These are phyloP conservation scores for Leccinellum luteum DNA, from an alignment of 768 basidiomycete genomes.

Conservation along the genomic window DNA sequence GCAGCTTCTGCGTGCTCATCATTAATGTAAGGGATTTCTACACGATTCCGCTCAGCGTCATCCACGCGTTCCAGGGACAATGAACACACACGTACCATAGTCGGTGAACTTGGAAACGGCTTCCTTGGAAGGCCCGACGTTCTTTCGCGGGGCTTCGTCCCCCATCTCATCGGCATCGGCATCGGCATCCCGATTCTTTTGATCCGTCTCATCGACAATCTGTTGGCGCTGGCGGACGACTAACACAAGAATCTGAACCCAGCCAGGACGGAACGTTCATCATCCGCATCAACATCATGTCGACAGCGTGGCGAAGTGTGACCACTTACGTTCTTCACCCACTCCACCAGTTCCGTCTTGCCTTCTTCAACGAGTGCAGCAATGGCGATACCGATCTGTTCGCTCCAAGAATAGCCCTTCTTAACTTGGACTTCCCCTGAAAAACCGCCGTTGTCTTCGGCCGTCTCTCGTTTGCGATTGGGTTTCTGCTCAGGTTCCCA, in stretches of 20 bases:
- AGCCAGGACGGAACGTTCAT: conserved; percentile 7
- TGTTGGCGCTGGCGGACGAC: conserved; percentile 58
- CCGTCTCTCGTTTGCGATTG: conserved; percentile 29
- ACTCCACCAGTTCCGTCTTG: conserved; percentile 63
- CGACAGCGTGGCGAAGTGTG: conserved; percentile 16
- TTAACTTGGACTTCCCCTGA: conserved; percentile 76
- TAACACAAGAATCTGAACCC: conserved; percentile 53
- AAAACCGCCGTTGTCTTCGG: conserved; percentile 40
- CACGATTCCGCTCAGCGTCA: not conserved
- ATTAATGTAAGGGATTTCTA: conserved; percentile 74
- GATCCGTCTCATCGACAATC: conserved; percentile 62
- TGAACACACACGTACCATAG: conserved; percentile 54
- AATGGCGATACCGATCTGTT: conserved; percentile 86
- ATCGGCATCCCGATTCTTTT: conserved; percentile 37
- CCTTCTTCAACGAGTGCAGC: conserved; percentile 67
- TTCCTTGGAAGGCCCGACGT: conserved; percentile 56
- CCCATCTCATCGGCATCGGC: conserved; percentile 33
- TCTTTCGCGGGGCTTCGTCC: conserved; percentile 23
- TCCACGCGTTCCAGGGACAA: not conserved
- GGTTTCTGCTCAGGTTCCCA: conserved; percentile 58
- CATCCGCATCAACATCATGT: conserved; percentile 13
- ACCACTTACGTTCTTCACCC: conserved; percentile 76
- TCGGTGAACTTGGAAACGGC: conserved; percentile 69
- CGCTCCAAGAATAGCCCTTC: conserved; percentile 85
- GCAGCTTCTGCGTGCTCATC: conserved; percentile 78